Evolutionary conservation across 2,329 filamentous ascomycete genomes (phyloP).

Genomic region (Capronia americana): DNA sequence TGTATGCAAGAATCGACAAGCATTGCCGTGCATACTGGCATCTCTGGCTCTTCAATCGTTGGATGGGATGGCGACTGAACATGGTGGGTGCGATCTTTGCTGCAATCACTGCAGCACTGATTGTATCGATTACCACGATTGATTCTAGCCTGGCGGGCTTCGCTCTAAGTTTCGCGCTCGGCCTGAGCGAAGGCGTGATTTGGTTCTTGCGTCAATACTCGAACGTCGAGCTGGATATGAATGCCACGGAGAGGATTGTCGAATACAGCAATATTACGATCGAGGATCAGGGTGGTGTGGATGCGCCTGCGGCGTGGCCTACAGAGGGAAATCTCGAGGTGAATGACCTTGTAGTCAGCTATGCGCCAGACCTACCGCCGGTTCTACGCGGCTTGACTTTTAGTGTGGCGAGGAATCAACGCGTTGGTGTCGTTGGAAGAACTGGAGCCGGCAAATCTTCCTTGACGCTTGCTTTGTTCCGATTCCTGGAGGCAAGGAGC

Average conservation of each 20-base stretch:
- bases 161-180: slow-evolving; percentile 73
- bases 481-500: slow-evolving; percentile 72
- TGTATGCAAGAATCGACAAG: slow-evolving; percentile 72
- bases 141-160: slow-evolving; percentile 77
- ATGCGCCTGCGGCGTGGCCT: slow-evolving; percentile 76
- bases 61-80: slow-evolving; percentile 76
- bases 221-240: slow-evolving; percentile 78
- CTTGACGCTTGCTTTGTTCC: slow-evolving; percentile 76
- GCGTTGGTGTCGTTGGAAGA: slow-evolving; percentile 77
- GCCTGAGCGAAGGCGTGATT: slow-evolving; percentile 69
- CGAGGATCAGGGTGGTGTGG: slow-evolving; percentile 67
- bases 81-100: slow-evolving; percentile 73
- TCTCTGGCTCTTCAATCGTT: slow-evolving; percentile 75
- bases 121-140: slow-evolving; percentile 67
- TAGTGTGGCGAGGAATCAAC: slow-evolving; percentile 68
- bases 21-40: slow-evolving; percentile 71
- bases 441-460: slow-evolving; percentile 81
- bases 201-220: slow-evolving; percentile 73
- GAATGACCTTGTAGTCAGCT: slow-evolving; percentile 72
- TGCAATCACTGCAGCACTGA: slow-evolving; percentile 67
- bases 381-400: slow-evolving; percentile 75
- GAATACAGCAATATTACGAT: slow-evolving; percentile 75
- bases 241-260: slow-evolving; percentile 75
- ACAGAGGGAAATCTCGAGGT: slow-evolving; percentile 75
- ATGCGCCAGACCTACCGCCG: slow-evolving; percentile 73